Evolutionary conservation across 2,329 filamentous ascomycete genomes (phyloP).

Genomic region (Beauveria sp.): DNA sequence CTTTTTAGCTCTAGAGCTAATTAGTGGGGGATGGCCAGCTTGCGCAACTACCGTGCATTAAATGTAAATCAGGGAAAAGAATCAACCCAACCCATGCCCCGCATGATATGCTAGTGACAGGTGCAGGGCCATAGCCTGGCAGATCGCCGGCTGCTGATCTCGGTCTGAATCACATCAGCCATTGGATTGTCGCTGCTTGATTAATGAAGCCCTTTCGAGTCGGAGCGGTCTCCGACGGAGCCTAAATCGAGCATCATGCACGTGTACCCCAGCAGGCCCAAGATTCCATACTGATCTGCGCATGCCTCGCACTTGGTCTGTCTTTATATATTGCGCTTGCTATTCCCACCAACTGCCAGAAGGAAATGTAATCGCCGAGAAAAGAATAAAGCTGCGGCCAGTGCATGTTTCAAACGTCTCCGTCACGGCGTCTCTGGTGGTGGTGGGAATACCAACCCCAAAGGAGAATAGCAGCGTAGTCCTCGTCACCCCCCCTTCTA

Average conservation of each 20-base stretch:
- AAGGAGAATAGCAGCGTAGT: background rate
- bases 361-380: background rate
- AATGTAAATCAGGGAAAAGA: background rate
- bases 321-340: background rate
- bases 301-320: background rate
- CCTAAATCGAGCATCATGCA: background rate
- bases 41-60: conserved; percentile 2
- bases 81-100: background rate
- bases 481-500: background rate
- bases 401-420: conserved; percentile 6
- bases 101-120: conserved; percentile 1
- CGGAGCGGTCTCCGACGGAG: background rate
- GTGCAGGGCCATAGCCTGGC: background rate
- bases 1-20: background rate
- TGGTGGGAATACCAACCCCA: background rate
- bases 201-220: background rate
- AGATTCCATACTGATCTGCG: background rate
- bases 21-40: background rate
- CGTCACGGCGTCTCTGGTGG: background rate
- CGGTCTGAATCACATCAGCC: background rate
- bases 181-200: background rate
- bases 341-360: background rate
- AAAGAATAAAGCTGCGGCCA: background rate
- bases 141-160: conserved; percentile 8
- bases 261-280: background rate